phyloP scores from a whole-genome alignment of 225 moss, liverwort and hornwort genomes.

The Pseudisothecium myosuroides region DNA sequence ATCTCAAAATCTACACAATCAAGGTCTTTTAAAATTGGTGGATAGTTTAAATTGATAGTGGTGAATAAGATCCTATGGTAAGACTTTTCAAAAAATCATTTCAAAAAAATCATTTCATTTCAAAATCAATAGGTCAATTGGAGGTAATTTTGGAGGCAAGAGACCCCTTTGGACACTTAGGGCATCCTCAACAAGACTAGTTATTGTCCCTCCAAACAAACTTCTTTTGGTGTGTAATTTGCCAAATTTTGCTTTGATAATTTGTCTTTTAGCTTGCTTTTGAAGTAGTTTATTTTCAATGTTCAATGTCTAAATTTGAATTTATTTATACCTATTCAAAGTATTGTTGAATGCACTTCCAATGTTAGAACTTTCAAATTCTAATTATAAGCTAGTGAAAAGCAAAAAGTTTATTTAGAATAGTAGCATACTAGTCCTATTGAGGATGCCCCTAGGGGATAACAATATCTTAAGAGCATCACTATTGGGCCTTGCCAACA shows the following conservation, averaged over 20 bases:
- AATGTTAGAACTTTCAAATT: background rate
- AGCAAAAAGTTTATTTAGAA: no score
- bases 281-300: background rate
- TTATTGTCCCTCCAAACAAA: background rate
- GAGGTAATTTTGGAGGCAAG: background rate
- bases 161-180: background rate
- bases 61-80: background rate
- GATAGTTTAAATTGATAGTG: background rate
- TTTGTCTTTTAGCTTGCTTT: background rate
- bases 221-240: rapidly evolving
- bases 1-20: no score
- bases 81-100: background rate
- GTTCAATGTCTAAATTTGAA: background rate
- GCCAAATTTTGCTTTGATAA: background rate
- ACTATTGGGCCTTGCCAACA: no score
- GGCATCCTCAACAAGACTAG: rapidly evolving
- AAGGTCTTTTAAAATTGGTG: background rate
- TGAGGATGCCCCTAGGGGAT: background rate
- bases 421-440: background rate
- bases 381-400: background rate
- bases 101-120: no score
- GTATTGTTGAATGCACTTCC: background rate
- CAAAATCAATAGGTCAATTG: rapidly evolving
- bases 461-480: no score
- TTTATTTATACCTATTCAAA: background rate